Evolutionary conservation across 2,329 filamentous ascomycete genomes (phyloP).

Genomic region (Venturia nashicola): DNA sequence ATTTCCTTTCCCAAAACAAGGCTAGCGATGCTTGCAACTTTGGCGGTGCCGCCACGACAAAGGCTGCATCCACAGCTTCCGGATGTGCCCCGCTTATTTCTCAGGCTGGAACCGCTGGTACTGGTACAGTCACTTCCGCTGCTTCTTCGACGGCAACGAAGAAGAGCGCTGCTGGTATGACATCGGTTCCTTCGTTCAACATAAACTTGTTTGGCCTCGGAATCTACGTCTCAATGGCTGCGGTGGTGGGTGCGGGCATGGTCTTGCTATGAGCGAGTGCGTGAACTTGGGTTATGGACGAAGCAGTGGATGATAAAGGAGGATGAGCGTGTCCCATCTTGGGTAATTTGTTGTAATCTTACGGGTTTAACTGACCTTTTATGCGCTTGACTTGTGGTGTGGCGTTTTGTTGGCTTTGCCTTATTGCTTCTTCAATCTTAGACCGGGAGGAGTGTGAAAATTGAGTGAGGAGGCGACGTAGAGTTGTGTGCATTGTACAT

Average conservation of each 20-base stretch:
- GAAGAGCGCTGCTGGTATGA: slow-evolving; percentile 26
- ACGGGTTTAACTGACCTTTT: not conserved
- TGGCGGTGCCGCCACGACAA: slow-evolving; percentile 49
- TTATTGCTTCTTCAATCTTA: too few relatives aligned
- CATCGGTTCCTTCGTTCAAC: slow-evolving; percentile 33
- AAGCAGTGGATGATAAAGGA: not conserved
- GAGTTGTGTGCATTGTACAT: too few relatives aligned
- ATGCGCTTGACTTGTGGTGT: not conserved
- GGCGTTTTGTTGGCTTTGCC: too few relatives aligned
- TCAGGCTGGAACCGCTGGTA: slow-evolving; percentile 50
- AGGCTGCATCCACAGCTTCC: slow-evolving; percentile 35
- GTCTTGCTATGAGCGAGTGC: slow-evolving; percentile 37
- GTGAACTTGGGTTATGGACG: not conserved
- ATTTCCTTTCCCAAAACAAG: slow-evolving; percentile 49
- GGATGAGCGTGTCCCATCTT: not conserved
- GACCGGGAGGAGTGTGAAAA: too few relatives aligned
- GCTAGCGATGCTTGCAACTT: slow-evolving; percentile 56
- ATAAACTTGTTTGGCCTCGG: slow-evolving; percentile 35
- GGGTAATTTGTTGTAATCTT: not conserved
- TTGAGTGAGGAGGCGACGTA: too few relatives aligned
- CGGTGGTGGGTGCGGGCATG: slow-evolving; percentile 41
- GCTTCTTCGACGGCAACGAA: slow-evolving; percentile 14
- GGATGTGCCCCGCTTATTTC: slow-evolving; percentile 48
- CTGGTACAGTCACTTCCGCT: slow-evolving; percentile 35
- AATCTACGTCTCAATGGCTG: slow-evolving; percentile 36